Base-by-base conservation (phyloP, 768 basidiomycete genomes). In the Russula virescens region DNA sequence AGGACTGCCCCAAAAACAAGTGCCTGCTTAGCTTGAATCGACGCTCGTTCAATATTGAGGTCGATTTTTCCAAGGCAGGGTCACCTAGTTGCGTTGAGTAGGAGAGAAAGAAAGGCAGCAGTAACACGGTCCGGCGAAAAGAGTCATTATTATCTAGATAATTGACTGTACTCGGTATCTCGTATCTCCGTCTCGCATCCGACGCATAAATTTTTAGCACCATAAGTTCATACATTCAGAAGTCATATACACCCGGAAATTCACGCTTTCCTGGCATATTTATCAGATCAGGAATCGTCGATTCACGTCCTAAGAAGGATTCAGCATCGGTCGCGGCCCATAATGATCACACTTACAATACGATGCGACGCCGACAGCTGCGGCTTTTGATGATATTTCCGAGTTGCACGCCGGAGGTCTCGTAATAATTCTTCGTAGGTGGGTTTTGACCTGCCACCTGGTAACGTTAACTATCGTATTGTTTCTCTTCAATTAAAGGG, bases 21-120 rank as follows among this genome's bases (percentile, higher is more conserved):
- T 63, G 89, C 91, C 90, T 87, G 83, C 87, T 91, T 61, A 93
- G 76, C 78, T 93, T 93, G 79, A 93, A 92, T 56, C 91, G 82
- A 58, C 91, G 80, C 69, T 93, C 90, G 74, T 90, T 92, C 61
- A 88, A 77, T 43, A 74, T 68, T 13, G 74, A 71, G 23, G 72
- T 31, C 19, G 66, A 58, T 26, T 42, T 59, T 35, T 66, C 57
- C 3, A 31, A 11, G 34, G 26, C 11, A 14, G 53, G 26, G 25
- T 62, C 60, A 11, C 13, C 38, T 11, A 38, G 38, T 2, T 2
- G 38, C 38, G 38, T 38, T 38, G 38, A 38, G 8, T 5, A 38
- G 38, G 38, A 14, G 8, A 38, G 10, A 38, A 11, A 6, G 38
- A 38, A 14, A 38, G 5, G 5, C 38, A 11, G 38, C 13, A 5